Base-by-base conservation (phyloP, 331 rosid genomes). In the Acacia pycnantha region DNA sequence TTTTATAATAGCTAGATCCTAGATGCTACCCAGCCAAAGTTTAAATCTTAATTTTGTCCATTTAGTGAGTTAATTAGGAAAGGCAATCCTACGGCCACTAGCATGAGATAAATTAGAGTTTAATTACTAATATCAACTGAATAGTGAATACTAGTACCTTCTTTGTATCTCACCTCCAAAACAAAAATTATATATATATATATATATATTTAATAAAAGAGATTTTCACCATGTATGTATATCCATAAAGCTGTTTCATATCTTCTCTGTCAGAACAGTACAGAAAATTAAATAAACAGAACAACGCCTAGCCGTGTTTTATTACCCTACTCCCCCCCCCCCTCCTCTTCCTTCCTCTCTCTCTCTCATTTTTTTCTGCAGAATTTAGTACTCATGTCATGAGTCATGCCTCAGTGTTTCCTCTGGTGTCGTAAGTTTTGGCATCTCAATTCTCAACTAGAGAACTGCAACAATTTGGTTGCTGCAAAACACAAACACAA, bases 161-260 rank as follows among this genome's bases (percentile, higher is more conserved):
- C 56, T 50, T 15, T 18, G 19, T 50, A 5, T 50, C n/a, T 50
- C 19, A 48, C 54, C 54, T 33, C 21, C 14, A 12, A 48, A 16
- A 13, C 6, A 48, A 51, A 5, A 51, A 18, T 29, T 29, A 29
- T 15, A 48, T 15, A 51, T 18, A 51, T 5, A 51, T 6, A 14
- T 6, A 51, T 0, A 51, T 1, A 50, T 4, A 50, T n/a, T n/a
- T 15, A 50, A 51, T 6, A 22, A 53, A 19, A 53, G 26, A 53
- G 89, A 82, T 80, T 82, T 81, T 85, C 83, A 82, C 79, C 61
- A 22, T 79, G 79, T 70, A 80, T 84, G 75, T 82, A 76, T 77
- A 81, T 90, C 88, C 79, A 90, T 91, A 95, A 93, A 88, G 98
- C 97, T 92, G 96, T 75, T 79, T 81, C 89, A 84, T 85, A 92